Base-by-base conservation (phyloP, 2,329 filamentous ascomycete genomes). In the Penicillium sp. region DNA sequence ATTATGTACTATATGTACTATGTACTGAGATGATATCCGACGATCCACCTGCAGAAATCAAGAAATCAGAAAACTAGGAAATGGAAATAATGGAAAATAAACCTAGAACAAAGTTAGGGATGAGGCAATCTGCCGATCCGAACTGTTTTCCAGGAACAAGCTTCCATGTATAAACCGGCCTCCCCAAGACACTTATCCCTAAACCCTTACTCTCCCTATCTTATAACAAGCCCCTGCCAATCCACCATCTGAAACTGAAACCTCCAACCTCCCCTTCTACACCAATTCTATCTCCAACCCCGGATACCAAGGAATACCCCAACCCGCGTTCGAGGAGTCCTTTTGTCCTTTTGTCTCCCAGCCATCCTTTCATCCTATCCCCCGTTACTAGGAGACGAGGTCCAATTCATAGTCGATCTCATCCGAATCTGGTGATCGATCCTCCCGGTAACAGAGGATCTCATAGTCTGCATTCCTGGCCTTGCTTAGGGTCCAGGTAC, bases 381-480 rank as follows among this genome's bases (percentile, higher is more conserved):
- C 22, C 35, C 32, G 22, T 42, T 22, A 6, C 37, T 10, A 20
- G 37, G 24, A 26, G 14, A 26, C 24, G 37, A 40, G 37, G 18
- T 40, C 26, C 18, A 31, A 34, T 16, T 34, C 31, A 20, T 3
- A 27, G 26, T 11, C 26, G 31, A 34, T 34, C 31, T 10, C 14
- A 16, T 6, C 28, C 28, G 6, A 14, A n/a, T 29, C 4, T 11
- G 26, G 26, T 27, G 10, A 4, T 11, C 4, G n/a, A 3, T 18
- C n/a, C 31, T n/a, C 29, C 46, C 51, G 47, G 64, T 68, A 65
- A 66, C 65, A 60, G 55, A 67, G 61, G 57, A 63, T 60, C 55
- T 56, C 60, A 67, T 66, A 67, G 60, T 59, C 59, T 63, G 64
- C 66, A 69, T 69, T 69, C 66, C 63, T 67, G 64, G 65, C 63